A percentile compares a stretch with the other conserved stretches of the same genome.
phyloP scores from a whole-genome alignment of 805 yeast genomes.

The Candida ficus region DNA sequence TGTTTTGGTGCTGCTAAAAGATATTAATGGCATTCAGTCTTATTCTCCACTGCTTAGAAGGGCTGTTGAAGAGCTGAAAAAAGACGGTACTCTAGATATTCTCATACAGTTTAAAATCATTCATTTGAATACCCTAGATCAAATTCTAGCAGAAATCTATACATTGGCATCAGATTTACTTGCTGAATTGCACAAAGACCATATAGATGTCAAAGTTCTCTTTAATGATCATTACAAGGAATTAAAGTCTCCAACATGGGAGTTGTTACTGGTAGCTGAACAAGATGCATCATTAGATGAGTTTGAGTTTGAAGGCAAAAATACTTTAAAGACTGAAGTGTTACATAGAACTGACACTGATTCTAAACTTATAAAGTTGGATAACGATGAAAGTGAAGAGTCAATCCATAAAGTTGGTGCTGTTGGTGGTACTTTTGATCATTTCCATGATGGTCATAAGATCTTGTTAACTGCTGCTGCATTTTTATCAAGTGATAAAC shows the following conservation, averaged over 20 bases:
- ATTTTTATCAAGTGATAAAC: slow-evolving; percentile 45
- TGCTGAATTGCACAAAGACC: slow-evolving; percentile 6
- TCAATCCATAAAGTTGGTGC: slow-evolving; percentile 41
- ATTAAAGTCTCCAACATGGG: slow-evolving; percentile 16
- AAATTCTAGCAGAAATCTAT: slow-evolving; percentile 19
- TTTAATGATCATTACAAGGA: slow-evolving; percentile 22
- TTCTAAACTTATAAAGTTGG: slow-evolving; percentile 5
- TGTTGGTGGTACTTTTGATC: slow-evolving; percentile 97
- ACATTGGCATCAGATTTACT: slow-evolving; percentile 15
- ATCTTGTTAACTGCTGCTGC: slow-evolving; percentile 71
- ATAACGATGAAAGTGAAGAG: slow-evolving; percentile 18
- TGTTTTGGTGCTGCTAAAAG: slow-evolving; percentile 19
- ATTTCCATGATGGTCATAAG: slow-evolving; percentile 92
- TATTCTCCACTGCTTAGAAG: slow-evolving; percentile 18
- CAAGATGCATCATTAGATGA: slow-evolving; percentile 10
- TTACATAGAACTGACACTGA: slow-evolving; percentile 8
- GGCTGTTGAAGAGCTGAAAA: slow-evolving; percentile 10
- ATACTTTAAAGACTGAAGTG: slow-evolving; percentile 3
- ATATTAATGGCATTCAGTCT: slow-evolving; percentile 13
- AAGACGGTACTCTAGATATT: slow-evolving; percentile 18
- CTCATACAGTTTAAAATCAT: slow-evolving; percentile 13
- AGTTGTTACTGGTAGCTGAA: slow-evolving; percentile 13
- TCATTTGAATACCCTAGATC: slow-evolving; percentile 19
- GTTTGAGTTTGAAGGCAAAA: slow-evolving; percentile 12
- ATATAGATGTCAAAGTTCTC: slow-evolving; percentile 16